Base-by-base conservation (phyloP, 2,329 filamentous ascomycete species). In the Epichloe sp. region DNA sequence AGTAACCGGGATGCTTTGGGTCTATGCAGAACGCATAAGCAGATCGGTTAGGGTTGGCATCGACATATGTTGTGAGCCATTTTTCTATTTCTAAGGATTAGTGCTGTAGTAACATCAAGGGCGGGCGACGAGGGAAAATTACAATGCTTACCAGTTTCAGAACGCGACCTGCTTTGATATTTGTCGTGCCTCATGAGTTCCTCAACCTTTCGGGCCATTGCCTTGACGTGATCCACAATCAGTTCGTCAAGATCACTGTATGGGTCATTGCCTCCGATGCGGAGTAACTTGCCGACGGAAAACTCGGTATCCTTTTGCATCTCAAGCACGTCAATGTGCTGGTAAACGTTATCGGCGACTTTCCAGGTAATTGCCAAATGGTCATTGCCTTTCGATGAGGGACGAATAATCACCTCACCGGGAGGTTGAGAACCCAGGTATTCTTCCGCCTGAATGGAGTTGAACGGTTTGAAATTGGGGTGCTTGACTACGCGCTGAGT, bases 311-410 rank as follows among this genome's bases (percentile, higher is more conserved):
- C 88, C 70, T 98, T 98, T 67, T 95, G 88, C 62, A 98, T 76
- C 70, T 98, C 93, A 40, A 98, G 77, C 36, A 98, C 91, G 67
- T 98, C 93, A 56, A 98, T 88, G 67, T 98, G 93, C 69, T 98
- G 90, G 66, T 90, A 98, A n/a, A 97, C 83, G 53, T 86, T 85
- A 65, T 97, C 89, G 1, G 88, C 85, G 14, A 98, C 90, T 73
- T 98, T 98, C 93, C 93, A 98, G 0, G 93, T 98, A 45, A 98
- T 82, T 7, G 91, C 89, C 51, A 98, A 75, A 71, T 98, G 93
- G 65, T 98, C 93, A 53, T 88, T 86, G 44, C 93, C 93, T 67
- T 95, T 95, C 31, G 89, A 95, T 1, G 89, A 96, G 3, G 93
- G 91, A 44, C 93, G 85, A 62, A 98, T 96, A 54, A 98, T 88